A percentile compares a stretch with the other conserved stretches of the same genome.
These are phyloP conservation scores for Fabrea salina DNA, from an alignment of 169 alveolate genomes.

Conservation along the genomic window DNA sequence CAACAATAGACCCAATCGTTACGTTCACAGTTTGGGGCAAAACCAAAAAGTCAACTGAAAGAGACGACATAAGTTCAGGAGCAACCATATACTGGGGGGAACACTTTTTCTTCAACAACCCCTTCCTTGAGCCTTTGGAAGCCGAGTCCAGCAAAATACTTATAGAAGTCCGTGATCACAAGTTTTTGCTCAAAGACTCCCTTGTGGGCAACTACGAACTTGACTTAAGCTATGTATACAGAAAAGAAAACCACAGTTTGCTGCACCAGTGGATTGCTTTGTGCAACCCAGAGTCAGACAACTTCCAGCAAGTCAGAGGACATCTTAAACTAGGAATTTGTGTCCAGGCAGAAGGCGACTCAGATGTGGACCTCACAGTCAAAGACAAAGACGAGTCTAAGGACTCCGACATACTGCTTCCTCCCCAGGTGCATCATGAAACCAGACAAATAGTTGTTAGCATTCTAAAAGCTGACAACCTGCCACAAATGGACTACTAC, in stretches of 20 bases:
- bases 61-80: conserved; percentile 41
- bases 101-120: conserved; percentile 56
- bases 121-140: conserved; percentile 42
- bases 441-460: conserved; percentile 50
- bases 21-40: conserved; percentile 30
- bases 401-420: conserved; percentile 45
- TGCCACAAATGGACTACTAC: conserved; percentile 68
- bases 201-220: conserved; percentile 61
- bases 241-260: conserved; percentile 56
- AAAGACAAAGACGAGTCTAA: conserved; percentile 33
- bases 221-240: conserved; percentile 60
- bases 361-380: conserved; percentile 42
- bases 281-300: conserved; percentile 65
- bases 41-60: conserved; percentile 34
- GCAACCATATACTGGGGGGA: conserved; percentile 55
- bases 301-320: conserved; percentile 63
- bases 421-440: conserved; percentile 57
- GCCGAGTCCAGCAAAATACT: conserved; percentile 41
- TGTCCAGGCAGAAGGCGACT: conserved; percentile 55
- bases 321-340: conserved; percentile 57
- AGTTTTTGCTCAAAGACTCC: conserved; percentile 17
- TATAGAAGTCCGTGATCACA: conserved; percentile 48
- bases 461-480: conserved; percentile 61
- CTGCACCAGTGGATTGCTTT: conserved; percentile 67
- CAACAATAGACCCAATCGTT: conserved; percentile 43